Percentiles rank a stretch among this genome's conserved stretches.
Conservation (phyloP, 139 green algal species). For the Asterochloris erici region DNA sequence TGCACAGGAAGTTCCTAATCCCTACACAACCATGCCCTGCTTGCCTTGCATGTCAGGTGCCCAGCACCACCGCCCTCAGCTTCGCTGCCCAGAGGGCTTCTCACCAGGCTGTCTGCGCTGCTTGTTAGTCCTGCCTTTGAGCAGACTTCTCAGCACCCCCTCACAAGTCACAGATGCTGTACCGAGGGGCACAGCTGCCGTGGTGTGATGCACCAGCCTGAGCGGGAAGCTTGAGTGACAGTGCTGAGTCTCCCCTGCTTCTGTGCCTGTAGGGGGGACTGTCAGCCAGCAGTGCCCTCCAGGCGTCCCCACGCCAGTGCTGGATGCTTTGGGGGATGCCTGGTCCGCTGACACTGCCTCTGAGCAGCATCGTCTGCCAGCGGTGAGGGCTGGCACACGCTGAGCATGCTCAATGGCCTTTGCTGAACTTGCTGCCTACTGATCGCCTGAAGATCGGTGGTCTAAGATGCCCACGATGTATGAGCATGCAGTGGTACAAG, state of each 20-base stretch:
- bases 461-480: neutral
- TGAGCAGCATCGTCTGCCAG: neutral
- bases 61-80: neutral
- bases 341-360: neutral
- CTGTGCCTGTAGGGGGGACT: too few relatives aligned
- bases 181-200: neutral
- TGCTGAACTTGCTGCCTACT: neutral
- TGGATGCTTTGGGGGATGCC: neutral
- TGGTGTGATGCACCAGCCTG: neutral
- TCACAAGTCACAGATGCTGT: neutral
- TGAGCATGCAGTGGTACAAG: neutral
- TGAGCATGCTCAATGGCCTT: neutral
- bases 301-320: constrained; percentile 3
- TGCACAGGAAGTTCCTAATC: neutral
- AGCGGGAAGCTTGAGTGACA: neutral
- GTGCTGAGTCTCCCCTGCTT: too few relatives aligned
- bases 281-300: neutral
- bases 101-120: neutral
- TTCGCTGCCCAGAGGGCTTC: neutral
- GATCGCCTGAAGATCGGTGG: too few relatives aligned
- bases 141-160: neutral
- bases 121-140: neutral
- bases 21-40: neutral
- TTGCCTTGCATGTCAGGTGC: too few relatives aligned
- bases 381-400: neutral